Evolutionary conservation across 139 green algal species (phyloP), one percentile per base, ranked within the genome.

Genomic region (Picochlorum sp.): DNA sequence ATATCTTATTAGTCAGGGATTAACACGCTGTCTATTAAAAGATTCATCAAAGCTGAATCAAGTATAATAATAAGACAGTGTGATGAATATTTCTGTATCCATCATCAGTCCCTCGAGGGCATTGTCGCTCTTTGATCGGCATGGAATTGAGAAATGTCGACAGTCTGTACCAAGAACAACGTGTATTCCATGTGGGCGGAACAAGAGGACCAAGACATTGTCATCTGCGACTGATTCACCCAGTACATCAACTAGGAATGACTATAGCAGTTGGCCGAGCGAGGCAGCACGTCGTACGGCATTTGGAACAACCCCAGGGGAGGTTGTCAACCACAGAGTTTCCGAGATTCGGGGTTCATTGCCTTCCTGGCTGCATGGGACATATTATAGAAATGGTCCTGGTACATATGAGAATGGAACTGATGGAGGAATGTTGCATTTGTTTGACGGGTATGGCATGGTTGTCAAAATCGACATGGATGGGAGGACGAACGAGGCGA

Each of bases 371-470:
- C 69, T 89, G 15, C 18, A 45, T 1, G 82, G 82, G 20, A 49
- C n/a, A 7, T 72, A 84, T 49, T n/a, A 87, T 6, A 34, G 73
- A 37, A 89, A 89, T 51, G 82, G 82, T 18, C 74, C 77, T 3
- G 82, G 81, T 0, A 58, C 23, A 8, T 60, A 57, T 58, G 38
- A 47, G 13, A 55, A 45, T 18, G 52, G 28, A 4, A 57, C 52
- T n/a, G 44, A 16, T 10, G 41, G 37, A 16, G 59, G 41, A 0
- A 66, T 51, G 20, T 3, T 62, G 21, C 85, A 94, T 69, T 59
- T 93, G 70, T 94, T 94, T 71, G 86, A 94, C 21, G 86, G 86
- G 7, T 90, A 82, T 57, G 82, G 63, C 26, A 71, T 83, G 60
- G 49, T 94, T 24, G 30, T 57, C 41, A 81, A 83, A 55, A 70